Evolutionary conservation across 2,329 filamentous ascomycete genomes (phyloP).

Genomic region (Scedosporium apiospermum): DNA sequence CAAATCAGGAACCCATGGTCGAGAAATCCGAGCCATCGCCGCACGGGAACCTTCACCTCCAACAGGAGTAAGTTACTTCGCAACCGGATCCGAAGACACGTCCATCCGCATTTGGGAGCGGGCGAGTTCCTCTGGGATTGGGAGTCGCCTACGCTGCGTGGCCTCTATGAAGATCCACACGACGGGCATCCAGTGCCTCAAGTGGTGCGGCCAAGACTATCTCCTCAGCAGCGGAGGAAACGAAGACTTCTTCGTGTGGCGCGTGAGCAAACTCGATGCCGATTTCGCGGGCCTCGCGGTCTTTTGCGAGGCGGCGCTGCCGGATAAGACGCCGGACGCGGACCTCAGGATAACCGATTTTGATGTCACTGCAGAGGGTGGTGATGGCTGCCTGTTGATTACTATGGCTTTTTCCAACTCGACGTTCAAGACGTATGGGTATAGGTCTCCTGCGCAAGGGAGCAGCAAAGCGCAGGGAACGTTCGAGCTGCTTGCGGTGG

Average conservation of each 20-base stretch:
- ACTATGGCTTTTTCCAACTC: slow-evolving; percentile 80
- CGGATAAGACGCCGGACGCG: slow-evolving; percentile 37
- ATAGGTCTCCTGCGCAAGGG: slow-evolving; percentile 18
- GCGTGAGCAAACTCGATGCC: slow-evolving; percentile 44
- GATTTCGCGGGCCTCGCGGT: slow-evolving; percentile 41
- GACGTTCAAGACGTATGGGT: slow-evolving; percentile 53
- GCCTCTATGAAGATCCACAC: slow-evolving; percentile 67
- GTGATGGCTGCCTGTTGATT: slow-evolving; percentile 40
- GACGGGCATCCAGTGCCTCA: slow-evolving; percentile 72
- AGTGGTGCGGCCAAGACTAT: slow-evolving; percentile 62
- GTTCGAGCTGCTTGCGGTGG: slow-evolving; percentile 42
- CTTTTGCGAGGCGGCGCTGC: slow-evolving; percentile 44
- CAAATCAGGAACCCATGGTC: slow-evolving; percentile 67
- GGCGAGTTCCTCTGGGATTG: background rate
- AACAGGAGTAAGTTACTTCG: slow-evolving; percentile 28
- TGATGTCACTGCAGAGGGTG: slow-evolving; percentile 35
- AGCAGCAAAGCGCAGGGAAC: slow-evolving; percentile 14
- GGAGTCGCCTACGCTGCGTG: slow-evolving; percentile 34
- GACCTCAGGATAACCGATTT: slow-evolving; percentile 81
- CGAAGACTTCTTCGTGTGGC: slow-evolving; percentile 87
- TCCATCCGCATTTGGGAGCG: slow-evolving; percentile 64
- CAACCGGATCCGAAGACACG: slow-evolving; percentile 65
- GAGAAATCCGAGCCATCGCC: slow-evolving; percentile 60
- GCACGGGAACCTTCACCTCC: background rate
- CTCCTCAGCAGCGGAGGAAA: slow-evolving; percentile 81